Conservation (phyloP, 2,329 filamentous ascomycete genomes). For the Chaetomiaceae sp. region DNA sequence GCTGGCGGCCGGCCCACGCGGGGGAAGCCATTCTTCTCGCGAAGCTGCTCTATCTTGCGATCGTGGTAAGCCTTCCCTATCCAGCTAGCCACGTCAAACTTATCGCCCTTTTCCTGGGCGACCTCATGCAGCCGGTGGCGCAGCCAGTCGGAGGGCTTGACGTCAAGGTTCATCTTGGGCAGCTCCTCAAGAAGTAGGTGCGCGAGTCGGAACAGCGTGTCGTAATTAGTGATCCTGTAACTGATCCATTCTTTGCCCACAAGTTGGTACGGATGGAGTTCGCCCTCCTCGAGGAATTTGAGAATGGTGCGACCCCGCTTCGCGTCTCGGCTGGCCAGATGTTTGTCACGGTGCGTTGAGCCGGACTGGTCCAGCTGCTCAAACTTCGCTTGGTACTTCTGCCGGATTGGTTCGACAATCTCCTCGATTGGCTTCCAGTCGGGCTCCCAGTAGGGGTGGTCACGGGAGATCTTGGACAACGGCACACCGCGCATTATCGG, state of each 20-base stretch:
- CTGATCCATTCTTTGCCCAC: constrained; percentile 49
- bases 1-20: constrained; percentile 55
- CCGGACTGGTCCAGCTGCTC: constrained; percentile 33
- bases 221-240: constrained; percentile 45
- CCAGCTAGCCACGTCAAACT: constrained; percentile 49
- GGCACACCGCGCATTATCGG: constrained; percentile 51
- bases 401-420: constrained; percentile 41
- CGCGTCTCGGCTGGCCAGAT: constrained; percentile 52
- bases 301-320: constrained; percentile 52
- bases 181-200: constrained; percentile 49
- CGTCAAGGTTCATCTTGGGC: constrained; percentile 48
- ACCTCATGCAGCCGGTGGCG: constrained; percentile 54
- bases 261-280: constrained; percentile 54
- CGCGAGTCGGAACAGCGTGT: constrained; percentile 53
- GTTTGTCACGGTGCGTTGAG: constrained; percentile 42
- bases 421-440: constrained; percentile 46
- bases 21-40: constrained; percentile 51
- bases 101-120: constrained; percentile 38
- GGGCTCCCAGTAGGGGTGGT: constrained; percentile 53
- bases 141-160: constrained; percentile 53
- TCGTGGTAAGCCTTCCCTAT: constrained; percentile 55
- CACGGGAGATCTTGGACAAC: constrained; percentile 45
- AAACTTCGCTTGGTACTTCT: constrained; percentile 47
- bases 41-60: constrained; percentile 45
- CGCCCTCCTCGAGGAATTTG: constrained; percentile 47